Base-by-base conservation (phyloP, 2,329 filamentous ascomycete genomes). In the Diaporthe vexans region DNA sequence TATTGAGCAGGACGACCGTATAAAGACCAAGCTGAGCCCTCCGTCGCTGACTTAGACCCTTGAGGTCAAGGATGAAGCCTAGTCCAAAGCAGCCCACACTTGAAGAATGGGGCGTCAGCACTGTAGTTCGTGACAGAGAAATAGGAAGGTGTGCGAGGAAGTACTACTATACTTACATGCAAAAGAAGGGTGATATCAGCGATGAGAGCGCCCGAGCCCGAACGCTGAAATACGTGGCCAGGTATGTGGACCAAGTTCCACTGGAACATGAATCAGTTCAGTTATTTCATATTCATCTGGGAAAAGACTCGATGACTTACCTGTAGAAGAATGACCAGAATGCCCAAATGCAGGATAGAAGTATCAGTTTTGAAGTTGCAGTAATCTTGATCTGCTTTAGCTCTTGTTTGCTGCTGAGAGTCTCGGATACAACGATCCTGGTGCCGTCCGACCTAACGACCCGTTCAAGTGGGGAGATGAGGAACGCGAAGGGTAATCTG, bases 101-200 rank as follows among this genome's bases (percentile, higher is more conserved):
- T 46, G 8, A 19, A 2, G 8, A 19, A 13, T 26, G 4, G 1
- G 2, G 13, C 7, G 11, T 67, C 9, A 67, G 46, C 63, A 52
- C 3, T 11, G 19, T 0, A 4, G 9, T 51, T 19, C 5, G 6
- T 17, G 17, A 37, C 17, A 24, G 3, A 0, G 2, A 0, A 35
- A 13, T 8, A 6, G 8, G 1, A 11, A 37, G 13, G 13, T 1
- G 6, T 2, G 10, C 3, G 3, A 24, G 21, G 21, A 9, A 21
- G 1, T 6, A 11, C 0, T 46, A 0, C 6, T 26, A 11, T 13
- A 78, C 83, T 78, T 76, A 82, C 82, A 87, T 86, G 82, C 86
- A 87, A 77, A 87, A 86, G 79, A 87, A 87, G 0, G 86, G 86
- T 8, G 85, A 86, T 35, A 87, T 78, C 13, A 87, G 81, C 4